Conservation (phyloP, 768 basidiomycete species). For the Lactifluus pinguis region DNA sequence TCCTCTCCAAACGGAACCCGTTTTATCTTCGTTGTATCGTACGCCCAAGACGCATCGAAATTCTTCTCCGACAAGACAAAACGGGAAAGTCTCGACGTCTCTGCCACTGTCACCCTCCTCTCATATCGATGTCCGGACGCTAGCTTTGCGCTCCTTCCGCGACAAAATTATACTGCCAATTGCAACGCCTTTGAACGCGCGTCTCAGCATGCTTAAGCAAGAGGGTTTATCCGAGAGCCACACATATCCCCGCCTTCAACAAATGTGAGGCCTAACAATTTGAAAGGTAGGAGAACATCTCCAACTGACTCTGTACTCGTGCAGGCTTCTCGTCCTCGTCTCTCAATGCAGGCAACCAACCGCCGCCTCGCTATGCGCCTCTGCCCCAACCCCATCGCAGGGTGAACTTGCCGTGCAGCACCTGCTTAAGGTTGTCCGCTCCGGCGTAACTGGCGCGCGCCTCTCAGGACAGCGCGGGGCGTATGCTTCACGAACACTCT, state of each 20-base stretch:
- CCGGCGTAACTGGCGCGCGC: conserved; percentile 31
- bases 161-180: conserved; percentile 70
- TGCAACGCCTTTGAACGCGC: conserved; percentile 43
- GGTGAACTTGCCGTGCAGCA: conserved; percentile 63
- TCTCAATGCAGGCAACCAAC: conserved; percentile 57
- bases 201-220: conserved; percentile 47
- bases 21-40: conserved; percentile 62
- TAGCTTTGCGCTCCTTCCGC: conserved; percentile 73
- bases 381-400: conserved; percentile 45
- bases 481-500: conserved; percentile 39
- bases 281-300: neutral
- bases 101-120: conserved; percentile 32
- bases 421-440: conserved; percentile 54
- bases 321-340: conserved; percentile 65
- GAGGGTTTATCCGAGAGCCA: conserved; percentile 47
- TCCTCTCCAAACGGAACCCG: conserved; percentile 51
- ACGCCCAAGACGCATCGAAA: conserved; percentile 38
- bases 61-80: conserved; percentile 45
- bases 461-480: conserved; percentile 15
- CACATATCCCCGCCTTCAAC: conserved; percentile 63
- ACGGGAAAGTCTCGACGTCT: conserved; percentile 34
- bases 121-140: conserved; percentile 70
- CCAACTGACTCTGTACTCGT: neutral
- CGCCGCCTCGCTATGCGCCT: conserved; percentile 48
- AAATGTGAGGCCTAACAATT: conserved; percentile 46